Percentiles rank a stretch among this genome's conserved stretches.
Evolutionary conservation across 2,329 filamentous ascomycete genomes (phyloP).

Genomic region (Coniochaeta sp.): DNA sequence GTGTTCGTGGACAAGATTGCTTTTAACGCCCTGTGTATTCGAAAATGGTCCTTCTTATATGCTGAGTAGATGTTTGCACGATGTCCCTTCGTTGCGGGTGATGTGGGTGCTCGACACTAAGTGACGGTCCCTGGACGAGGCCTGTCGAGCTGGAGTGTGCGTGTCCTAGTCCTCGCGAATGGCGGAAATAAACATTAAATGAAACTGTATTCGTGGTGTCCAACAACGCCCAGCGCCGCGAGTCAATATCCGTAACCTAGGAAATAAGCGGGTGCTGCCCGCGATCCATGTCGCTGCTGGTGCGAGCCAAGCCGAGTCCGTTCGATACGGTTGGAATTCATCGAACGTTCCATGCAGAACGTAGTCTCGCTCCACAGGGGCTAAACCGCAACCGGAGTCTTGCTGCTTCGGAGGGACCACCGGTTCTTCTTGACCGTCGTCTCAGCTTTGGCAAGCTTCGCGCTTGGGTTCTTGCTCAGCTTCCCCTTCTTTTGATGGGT

Average conservation of each 20-base stretch:
- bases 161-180: not conserved
- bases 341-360: not conserved
- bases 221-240: constrained; percentile 4
- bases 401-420: constrained; percentile 19
- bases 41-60: not conserved
- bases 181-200: not conserved
- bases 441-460: constrained; percentile 10
- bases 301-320: not conserved
- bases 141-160: too few species aligned
- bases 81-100: not conserved
- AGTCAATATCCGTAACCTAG: not conserved
- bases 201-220: not conserved
- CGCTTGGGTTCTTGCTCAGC: constrained; percentile 15
- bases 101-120: not conserved
- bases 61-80: not conserved
- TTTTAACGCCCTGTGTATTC: not conserved
- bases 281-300: not conserved
- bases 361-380: not conserved
- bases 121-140: too few species aligned
- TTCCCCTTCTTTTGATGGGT: constrained; percentile 14
- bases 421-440: constrained; percentile 17
- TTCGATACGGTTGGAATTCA: not conserved
- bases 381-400: not conserved
- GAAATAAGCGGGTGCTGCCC: not conserved
- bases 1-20: not conserved